These are phyloP conservation scores for Phytophthora capsici DNA, from an alignment of 352 stramenopile species.

Conservation along the genomic window DNA sequence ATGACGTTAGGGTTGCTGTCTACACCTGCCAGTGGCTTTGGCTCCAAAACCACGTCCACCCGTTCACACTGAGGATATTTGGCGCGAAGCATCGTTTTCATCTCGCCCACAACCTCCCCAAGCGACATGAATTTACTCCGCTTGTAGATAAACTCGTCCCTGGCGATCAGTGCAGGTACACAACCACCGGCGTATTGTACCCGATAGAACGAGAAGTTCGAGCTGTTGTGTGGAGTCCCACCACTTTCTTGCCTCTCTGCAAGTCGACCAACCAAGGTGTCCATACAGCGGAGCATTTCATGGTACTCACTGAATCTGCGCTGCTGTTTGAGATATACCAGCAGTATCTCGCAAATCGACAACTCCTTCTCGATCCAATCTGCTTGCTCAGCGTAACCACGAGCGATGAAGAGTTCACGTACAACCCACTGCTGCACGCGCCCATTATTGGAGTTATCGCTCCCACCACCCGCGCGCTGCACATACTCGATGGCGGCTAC, in stretches of 20 bases:
- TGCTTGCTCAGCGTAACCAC: conserved; percentile 49
- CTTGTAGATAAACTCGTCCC: conserved; percentile 78
- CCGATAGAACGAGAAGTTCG: conserved; percentile 58
- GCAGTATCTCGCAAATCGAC: conserved; percentile 58
- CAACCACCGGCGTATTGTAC: conserved; percentile 61
- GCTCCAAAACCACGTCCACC: conserved; percentile 63
- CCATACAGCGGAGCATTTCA: conserved; percentile 52
- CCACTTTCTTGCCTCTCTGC: conserved; percentile 29
- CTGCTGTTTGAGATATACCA: conserved; percentile 44
- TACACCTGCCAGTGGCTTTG: conserved; percentile 44
- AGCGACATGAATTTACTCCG: conserved; percentile 71
- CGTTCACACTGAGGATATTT: conserved; percentile 65
- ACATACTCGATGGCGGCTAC: conserved; percentile 53
- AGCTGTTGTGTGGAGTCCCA: conserved; percentile 14
- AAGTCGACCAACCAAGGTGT: conserved; percentile 37
- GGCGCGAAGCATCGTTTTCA: conserved; percentile 59
- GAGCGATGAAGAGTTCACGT: conserved; percentile 47
- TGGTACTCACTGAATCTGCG: conserved; percentile 55
- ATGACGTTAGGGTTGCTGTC: conserved; percentile 65
- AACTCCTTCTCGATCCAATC: conserved; percentile 62
- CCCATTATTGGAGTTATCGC: conserved; percentile 3
- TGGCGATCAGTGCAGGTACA: conserved; percentile 47
- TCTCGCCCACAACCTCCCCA: conserved; percentile 68
- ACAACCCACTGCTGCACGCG: conserved; percentile 44
- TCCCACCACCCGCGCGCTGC: conserved; percentile 3